Conservation (phyloP, 164 flowering plant species). For the Paratinospora sagittata region DNA sequence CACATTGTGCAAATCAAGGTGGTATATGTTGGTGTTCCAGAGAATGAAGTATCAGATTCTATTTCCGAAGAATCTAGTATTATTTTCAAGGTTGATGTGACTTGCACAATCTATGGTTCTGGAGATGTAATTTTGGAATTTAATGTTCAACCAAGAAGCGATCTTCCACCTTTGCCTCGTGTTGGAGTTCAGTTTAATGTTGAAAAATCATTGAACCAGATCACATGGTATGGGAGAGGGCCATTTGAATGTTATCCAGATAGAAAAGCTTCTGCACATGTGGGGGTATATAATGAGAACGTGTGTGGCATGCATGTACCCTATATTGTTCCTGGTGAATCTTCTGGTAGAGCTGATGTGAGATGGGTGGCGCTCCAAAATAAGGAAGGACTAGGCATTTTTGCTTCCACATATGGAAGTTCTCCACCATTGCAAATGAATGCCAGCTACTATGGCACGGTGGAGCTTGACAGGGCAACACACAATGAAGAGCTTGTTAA, state of each 20-base stretch:
- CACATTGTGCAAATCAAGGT: conserved; percentile 40
- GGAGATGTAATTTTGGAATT: conserved; percentile 77
- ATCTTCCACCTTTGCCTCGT: conserved; percentile 95
- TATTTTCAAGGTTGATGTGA: conserved; percentile 41
- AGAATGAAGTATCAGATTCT: conserved; percentile 15
- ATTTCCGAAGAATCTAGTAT: conserved; percentile 20
- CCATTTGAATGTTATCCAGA: conserved; percentile 99
- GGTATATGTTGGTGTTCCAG: conserved; percentile 40
- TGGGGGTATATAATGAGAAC: conserved; percentile 58
- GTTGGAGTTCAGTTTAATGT: conserved; percentile 80
- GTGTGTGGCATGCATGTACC: conserved; percentile 86
- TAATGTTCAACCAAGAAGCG: conserved; percentile 48
- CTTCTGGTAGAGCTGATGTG: conserved; percentile 82
- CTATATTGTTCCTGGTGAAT: conserved; percentile 85
- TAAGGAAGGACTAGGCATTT: conserved; percentile 66
- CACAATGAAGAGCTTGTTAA: conserved; percentile 69
- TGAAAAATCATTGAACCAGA: conserved; percentile 52
- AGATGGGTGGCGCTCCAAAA: conserved; percentile 79
- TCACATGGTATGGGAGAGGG: conserved; percentile 87
- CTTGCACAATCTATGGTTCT: conserved; percentile 60
- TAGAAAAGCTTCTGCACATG: conserved; percentile 82
- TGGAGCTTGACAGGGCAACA: conserved; percentile 75
- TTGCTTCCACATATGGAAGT: conserved; percentile 57
- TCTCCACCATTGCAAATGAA: conserved; percentile 94
- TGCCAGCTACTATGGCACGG: conserved; percentile 73